Percentiles rank a stretch among this genome's conserved stretches.
Conservation (phyloP, 768 basidiomycete genomes). For the Rhodotorula toruloides region DNA sequence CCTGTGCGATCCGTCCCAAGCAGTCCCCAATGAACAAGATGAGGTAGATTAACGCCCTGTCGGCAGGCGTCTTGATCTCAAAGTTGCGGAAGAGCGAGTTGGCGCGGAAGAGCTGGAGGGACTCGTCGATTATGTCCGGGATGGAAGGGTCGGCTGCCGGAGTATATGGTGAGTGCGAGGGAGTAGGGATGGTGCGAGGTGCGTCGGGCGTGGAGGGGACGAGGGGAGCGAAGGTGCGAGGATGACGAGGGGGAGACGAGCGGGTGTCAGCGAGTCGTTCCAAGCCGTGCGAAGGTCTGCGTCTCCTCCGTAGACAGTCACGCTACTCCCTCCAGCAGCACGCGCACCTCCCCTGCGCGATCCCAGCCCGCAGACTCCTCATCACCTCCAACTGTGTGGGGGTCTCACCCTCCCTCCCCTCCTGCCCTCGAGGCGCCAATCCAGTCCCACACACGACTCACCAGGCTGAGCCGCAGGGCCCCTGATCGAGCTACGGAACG, state of each 20-base stretch:
- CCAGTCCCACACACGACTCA: constrained; percentile 33
- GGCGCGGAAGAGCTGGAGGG: constrained; percentile 91
- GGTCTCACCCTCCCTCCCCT: too few species aligned
- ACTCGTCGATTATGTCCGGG: constrained; percentile 90
- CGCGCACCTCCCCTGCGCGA: too few species aligned
- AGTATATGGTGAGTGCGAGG: not conserved
- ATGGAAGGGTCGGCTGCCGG: constrained; percentile 65
- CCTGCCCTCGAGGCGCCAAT: too few species aligned
- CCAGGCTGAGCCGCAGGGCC: constrained; percentile 75
- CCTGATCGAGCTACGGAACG: constrained; percentile 83
- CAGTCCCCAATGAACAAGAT: constrained; percentile 98
- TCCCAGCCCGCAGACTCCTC: too few species aligned
- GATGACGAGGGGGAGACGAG: not conserved
- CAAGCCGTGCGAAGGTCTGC: too few species aligned
- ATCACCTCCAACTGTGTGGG: too few species aligned
- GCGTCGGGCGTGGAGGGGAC: not conserved
- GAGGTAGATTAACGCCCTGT: constrained; percentile 76
- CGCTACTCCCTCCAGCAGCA: too few species aligned
- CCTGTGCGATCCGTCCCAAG: constrained; percentile 74
- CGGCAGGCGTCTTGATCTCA: constrained; percentile 68
- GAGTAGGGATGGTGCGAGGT: constrained; percentile 10
- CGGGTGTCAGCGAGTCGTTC: too few species aligned
- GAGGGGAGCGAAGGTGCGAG: not conserved
- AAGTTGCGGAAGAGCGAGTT: constrained; percentile 99
- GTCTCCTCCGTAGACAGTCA: too few species aligned